These are phyloP conservation scores for Arabidopsis suecica DNA, from an alignment of 345 rosid species.

Conservation along the genomic window DNA sequence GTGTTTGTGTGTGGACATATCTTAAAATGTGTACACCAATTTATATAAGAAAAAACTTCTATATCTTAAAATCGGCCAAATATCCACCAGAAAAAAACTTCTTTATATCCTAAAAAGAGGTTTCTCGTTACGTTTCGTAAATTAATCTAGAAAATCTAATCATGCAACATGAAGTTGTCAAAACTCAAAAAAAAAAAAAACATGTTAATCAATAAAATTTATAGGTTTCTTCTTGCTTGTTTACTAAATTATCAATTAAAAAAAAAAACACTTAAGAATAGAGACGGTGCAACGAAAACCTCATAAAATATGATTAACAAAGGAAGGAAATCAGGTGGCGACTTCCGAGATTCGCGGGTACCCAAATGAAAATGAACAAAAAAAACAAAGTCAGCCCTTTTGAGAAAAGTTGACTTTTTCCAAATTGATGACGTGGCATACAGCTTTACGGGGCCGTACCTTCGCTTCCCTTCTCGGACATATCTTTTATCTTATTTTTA, in stretches of 20 bases:
- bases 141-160: neutral
- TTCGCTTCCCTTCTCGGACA: constrained; percentile 26
- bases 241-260: constrained; percentile 16
- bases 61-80: neutral
- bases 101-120: no score
- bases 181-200: neutral
- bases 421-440: constrained; percentile 35
- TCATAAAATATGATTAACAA: constrained; percentile 16
- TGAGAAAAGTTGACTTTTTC: constrained; percentile 30
- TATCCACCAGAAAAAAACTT: neutral
- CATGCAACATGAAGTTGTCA: neutral
- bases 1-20: neutral
- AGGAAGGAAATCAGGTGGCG: constrained; percentile 28
- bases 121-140: neutral
- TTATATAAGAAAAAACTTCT: neutral
- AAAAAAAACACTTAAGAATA: neutral
- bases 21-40: neutral
- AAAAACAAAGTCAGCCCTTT: constrained; percentile 26
- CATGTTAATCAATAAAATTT: constrained; percentile 11
- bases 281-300: constrained; percentile 23
- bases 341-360: constrained; percentile 35
- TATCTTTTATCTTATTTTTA: neutral
- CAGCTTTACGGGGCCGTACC: constrained; percentile 40
- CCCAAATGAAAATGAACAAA: neutral
- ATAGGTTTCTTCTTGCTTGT: neutral